These are phyloP conservation scores for Aspergillus asperescens DNA, from an alignment of 495 filamentous ascomycete species.

Conservation along the genomic window DNA sequence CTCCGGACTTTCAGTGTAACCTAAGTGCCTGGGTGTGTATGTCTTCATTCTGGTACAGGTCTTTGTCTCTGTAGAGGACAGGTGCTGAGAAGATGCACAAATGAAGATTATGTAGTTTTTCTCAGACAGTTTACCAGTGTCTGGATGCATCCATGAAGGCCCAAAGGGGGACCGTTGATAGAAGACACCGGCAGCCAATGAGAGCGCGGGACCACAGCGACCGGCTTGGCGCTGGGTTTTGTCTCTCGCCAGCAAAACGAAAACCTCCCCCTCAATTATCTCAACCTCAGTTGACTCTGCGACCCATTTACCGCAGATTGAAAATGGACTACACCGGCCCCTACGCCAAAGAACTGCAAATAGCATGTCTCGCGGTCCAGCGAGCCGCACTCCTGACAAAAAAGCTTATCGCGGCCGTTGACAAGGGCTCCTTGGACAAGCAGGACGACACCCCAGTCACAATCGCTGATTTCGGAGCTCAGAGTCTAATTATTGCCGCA, in stretches of 20 bases:
- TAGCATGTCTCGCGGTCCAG: slow-evolving; percentile 50
- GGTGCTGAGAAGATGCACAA: too few relatives aligned
- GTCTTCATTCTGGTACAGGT: too few relatives aligned
- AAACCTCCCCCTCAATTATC: neutral
- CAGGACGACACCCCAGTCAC: slow-evolving; percentile 58
- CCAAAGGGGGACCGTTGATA: too few relatives aligned
- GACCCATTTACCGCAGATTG: neutral
- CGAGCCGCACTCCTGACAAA: slow-evolving; percentile 51
- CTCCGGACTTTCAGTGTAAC: too few relatives aligned
- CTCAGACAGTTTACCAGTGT: too few relatives aligned
- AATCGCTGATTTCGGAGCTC: slow-evolving; percentile 63
- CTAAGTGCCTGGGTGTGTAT: too few relatives aligned
- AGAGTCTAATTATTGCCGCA: slow-evolving; percentile 55
- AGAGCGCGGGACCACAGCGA: neutral
- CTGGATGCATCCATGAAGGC: too few relatives aligned
- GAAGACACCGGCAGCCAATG: neutral
- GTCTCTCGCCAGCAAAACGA: neutral
- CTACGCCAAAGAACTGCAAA: slow-evolving; percentile 44
- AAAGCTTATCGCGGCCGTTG: slow-evolving; percentile 40
- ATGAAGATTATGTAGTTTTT: too few relatives aligned
- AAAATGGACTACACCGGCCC: slow-evolving; percentile 22
- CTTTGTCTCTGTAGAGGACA: too few relatives aligned
- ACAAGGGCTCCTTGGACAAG: slow-evolving; percentile 50
- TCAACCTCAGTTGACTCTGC: neutral
- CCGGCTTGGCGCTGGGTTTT: neutral